A percentile compares a stretch with the other conserved stretches of the same genome.
These are phyloP conservation scores for Aspergillus quadrilineatus DNA, from an alignment of 2,329 filamentous ascomycete genomes.

Conservation along the genomic window DNA sequence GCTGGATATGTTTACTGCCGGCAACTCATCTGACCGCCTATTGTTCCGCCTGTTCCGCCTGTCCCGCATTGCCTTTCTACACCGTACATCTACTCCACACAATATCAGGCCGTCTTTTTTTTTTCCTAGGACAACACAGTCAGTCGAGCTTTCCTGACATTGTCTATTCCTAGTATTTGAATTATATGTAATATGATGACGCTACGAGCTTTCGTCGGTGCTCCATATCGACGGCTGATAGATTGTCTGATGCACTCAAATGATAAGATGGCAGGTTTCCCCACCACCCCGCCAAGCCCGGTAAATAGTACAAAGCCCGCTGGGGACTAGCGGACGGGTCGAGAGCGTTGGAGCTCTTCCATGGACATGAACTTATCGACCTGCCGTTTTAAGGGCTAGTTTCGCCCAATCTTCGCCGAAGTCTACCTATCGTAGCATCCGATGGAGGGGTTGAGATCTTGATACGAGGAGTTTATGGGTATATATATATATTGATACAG, in stretches of 20 bases:
- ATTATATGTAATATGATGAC: background rate
- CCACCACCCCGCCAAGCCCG: background rate
- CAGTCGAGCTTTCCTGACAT: no score
- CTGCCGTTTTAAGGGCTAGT: background rate
- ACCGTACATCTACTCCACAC: background rate
- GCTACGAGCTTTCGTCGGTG: background rate
- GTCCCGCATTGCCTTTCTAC: background rate
- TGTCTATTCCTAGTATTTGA: no score
- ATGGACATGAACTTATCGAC: background rate
- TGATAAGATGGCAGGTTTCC: background rate
- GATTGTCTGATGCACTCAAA: background rate
- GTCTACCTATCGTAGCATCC: background rate
- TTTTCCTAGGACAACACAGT: no score
- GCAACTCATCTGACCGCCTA: background rate
- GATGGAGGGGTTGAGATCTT: background rate
- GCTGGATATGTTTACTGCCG: background rate
- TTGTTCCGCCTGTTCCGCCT: background rate
- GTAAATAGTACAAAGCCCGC: background rate
- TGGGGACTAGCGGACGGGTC: no score
- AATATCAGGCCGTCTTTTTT: background rate
- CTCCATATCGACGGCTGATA: background rate
- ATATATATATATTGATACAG: background rate
- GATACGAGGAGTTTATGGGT: background rate
- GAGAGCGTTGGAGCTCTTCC: background rate
- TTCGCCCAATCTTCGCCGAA: background rate